Evolutionary conservation across 805 yeast genomes (phyloP).

Genomic region (Torulaspora franciscae): DNA sequence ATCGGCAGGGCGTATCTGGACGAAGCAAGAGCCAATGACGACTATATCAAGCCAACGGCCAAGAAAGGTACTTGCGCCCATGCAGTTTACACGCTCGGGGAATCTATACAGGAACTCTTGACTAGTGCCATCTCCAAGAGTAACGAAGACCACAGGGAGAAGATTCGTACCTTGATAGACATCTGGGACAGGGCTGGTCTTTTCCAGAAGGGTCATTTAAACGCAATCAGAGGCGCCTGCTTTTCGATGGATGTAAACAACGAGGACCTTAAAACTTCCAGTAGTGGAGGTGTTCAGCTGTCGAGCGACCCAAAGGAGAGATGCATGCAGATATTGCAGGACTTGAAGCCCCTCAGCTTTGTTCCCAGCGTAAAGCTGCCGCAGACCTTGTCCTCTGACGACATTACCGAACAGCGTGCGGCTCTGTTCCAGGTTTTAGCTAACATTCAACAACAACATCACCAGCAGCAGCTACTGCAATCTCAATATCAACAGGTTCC

Average conservation of each 20-base stretch:
- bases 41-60: constrained; percentile 45
- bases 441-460: constrained; percentile 33
- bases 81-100: constrained; percentile 62
- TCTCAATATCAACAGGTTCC: constrained; percentile 7
- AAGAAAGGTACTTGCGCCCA: constrained; percentile 70
- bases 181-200: constrained; percentile 89
- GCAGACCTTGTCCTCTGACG: constrained; percentile 22
- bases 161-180: constrained; percentile 77
- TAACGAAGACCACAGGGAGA: constrained; percentile 57
- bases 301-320: constrained; percentile 35
- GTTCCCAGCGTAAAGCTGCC: constrained; percentile 25
- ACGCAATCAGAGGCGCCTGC: constrained; percentile 52
- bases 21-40: constrained; percentile 55
- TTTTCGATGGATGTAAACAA: constrained; percentile 36
- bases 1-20: constrained; percentile 81
- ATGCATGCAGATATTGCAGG: constrained; percentile 30
- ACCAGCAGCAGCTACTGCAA: constrained; percentile 16
- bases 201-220: constrained; percentile 55
- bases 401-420: constrained; percentile 37
- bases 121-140: constrained; percentile 57
- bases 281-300: constrained; percentile 52
- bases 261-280: constrained; percentile 58
- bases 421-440: constrained; percentile 41
- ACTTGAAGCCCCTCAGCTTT: constrained; percentile 18
- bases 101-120: constrained; percentile 57